Base-by-base conservation (phyloP, 441 rosid species). In the Populus trichocarpa region DNA sequence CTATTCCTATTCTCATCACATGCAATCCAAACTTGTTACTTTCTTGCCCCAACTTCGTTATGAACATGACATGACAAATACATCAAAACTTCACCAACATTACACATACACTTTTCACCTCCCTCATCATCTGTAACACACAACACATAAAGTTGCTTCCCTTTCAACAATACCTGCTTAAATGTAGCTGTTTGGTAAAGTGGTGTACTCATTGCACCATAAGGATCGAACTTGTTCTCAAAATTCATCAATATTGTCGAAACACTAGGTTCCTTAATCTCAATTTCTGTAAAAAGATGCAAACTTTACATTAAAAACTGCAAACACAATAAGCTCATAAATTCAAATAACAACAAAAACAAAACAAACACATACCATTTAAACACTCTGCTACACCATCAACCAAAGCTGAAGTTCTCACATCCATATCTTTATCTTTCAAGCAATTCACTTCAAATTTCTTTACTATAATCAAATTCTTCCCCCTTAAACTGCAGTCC, bases 151-250 rank as follows among this genome's bases (percentile, higher is more conserved):
- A 33, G 53, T 8, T 12, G 61, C 2, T 16, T 67, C 74, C 50
- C 61, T 53, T 18, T 2, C 61, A 53, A 53, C 61, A 53, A 16
- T 84, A 90, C 98, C 94, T 96, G 99, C 88, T 92, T 94, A 82
- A 94, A 96, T 2, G 98, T 94, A 67, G 98, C 97, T 0, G 98
- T 94, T 81, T 94, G 98, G 88, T 96, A 96, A 83, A 96, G 95
- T 0, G 98, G 99, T 11, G 92, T 89, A 65, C 97, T 94, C 88
- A 90, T 85, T 46, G 97, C 95, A 88, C 81, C 86, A 83, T 81
- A 92, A 67, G 98, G 98, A 84, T 96, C 98, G 81, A 90, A 96
- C 46, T 89, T 71, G 28, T 85, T 90, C 79, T 93, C 92, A 59
- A 86, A 78, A 78, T 90, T 90, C 91, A 94, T 85, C 83, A 96